Evolutionary conservation across 108 stramenopile species (phyloP).

Genomic region (Mediolabrus comicus): DNA sequence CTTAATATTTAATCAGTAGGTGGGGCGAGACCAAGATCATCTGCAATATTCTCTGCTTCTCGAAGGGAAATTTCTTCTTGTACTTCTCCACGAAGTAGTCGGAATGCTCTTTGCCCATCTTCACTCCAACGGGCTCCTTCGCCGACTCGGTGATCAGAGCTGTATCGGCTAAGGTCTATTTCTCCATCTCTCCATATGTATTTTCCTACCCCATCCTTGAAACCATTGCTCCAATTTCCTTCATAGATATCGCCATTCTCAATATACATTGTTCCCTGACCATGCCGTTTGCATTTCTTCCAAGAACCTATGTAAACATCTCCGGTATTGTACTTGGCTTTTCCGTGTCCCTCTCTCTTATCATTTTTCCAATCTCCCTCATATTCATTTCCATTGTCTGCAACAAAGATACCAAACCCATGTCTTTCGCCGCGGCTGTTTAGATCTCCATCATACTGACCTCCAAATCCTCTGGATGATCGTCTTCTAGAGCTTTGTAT

Average conservation of each 20-base stretch:
- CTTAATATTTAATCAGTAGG: slow-evolving; percentile 2
- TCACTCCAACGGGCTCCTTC: slow-evolving; percentile 53
- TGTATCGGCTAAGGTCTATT: slow-evolving; percentile 46
- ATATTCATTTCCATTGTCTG: slow-evolving; percentile 46
- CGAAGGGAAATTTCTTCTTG: slow-evolving; percentile 38
- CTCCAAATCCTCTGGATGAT: slow-evolving; percentile 29
- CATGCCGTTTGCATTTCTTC: slow-evolving; percentile 42
- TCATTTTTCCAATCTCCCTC: slow-evolving; percentile 49
- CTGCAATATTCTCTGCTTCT: slow-evolving; percentile 37
- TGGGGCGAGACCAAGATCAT: slow-evolving; percentile 30
- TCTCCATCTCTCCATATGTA: slow-evolving; percentile 54
- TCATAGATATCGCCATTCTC: slow-evolving; percentile 53
- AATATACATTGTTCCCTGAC: slow-evolving; percentile 40
- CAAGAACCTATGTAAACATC: slow-evolving; percentile 40
- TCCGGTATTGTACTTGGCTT: slow-evolving; percentile 31
- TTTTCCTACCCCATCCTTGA: slow-evolving; percentile 50
- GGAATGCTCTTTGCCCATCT: slow-evolving; percentile 40
- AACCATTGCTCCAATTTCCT: slow-evolving; percentile 38
- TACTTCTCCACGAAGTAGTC: slow-evolving; percentile 45
- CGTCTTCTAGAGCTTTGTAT: slow-evolving; percentile 25
- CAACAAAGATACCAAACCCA: slow-evolving; percentile 39
- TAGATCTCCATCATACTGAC: slow-evolving; percentile 40
- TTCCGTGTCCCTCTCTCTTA: slow-evolving; percentile 43
- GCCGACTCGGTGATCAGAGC: slow-evolving; percentile 47
- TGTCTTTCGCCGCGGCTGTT: slow-evolving; percentile 43